Evolutionary conservation across 371 early-diverging fungal species (phyloP).

Genomic region (Blakeslea trispora): DNA sequence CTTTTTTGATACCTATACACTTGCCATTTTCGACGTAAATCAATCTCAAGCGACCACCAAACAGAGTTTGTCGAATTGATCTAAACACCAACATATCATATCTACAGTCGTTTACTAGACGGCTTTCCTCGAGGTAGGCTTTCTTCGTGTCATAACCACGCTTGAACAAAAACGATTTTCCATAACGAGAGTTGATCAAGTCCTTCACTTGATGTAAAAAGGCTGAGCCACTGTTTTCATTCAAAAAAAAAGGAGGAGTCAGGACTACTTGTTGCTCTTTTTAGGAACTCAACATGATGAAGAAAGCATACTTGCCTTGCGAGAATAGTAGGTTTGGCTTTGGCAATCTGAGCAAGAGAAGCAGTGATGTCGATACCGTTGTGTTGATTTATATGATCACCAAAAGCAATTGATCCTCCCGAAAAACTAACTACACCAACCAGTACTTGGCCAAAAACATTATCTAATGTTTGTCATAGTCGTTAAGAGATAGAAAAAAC

Average conservation of each 20-base stretch:
- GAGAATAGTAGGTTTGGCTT: constrained; percentile 82
- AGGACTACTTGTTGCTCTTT: not conserved
- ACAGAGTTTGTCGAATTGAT: constrained; percentile 55
- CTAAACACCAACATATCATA: constrained; percentile 56
- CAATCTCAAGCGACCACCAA: constrained; percentile 86
- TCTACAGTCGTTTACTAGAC: constrained; percentile 45
- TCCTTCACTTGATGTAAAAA: constrained; percentile 37
- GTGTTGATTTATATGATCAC: constrained; percentile 55
- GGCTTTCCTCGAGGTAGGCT: constrained; percentile 40
- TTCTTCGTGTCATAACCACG: constrained; percentile 45
- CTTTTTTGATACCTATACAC: no score
- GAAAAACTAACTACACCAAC: constrained; percentile 33
- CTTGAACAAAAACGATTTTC: constrained; percentile 47
- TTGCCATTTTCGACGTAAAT: constrained; percentile 52
- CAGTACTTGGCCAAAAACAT: constrained; percentile 40
- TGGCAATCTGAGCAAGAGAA: constrained; percentile 26
- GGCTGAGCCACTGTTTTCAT: constrained; percentile 11
- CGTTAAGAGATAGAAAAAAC: no score
- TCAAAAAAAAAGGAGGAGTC: not conserved
- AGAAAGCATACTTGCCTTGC: constrained; percentile 37
- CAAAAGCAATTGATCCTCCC: constrained; percentile 81
- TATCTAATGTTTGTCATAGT: constrained; percentile 38
- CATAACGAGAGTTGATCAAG: constrained; percentile 39
- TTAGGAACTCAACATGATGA: no score
- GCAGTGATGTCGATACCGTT: constrained; percentile 32